Base-by-base conservation (phyloP, 495 filamentous ascomycete species). In the Tuber indicum region DNA sequence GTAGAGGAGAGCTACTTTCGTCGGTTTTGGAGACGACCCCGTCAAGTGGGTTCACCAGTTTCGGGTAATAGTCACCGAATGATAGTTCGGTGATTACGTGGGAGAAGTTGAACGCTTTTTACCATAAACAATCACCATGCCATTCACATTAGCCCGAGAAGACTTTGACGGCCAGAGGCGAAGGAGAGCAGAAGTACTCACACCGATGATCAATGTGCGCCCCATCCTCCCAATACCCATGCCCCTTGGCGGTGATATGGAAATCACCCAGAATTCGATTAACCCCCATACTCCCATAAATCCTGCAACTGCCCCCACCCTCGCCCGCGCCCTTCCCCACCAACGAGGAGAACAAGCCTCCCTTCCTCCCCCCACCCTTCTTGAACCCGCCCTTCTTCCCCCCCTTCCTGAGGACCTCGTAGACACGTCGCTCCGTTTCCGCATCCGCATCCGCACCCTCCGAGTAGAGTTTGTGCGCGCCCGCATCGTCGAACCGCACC, bases 261-360 rank as follows among this genome's bases (percentile, higher is more conserved):
- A 99, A 98, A 85, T 99, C 95, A 0, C 96, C 96, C 84, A 97
- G 94, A 72, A 99, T 96, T 85, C 96, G 97, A 82, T 98, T 98
- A 66, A 94, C 88, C 83, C 96, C 92, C 80, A 99, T 85, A 77
- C 90, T 95, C 1, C 96, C 96, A 82, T 89, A 99, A 72, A 99
- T 91, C 52, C 96, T 88, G 85, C 96, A 99, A 86, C 86, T 93
- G 86, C 86, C 87, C 62, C 76, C 78, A 74, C 71, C 87, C 81
- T 16, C 88, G 85, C 75, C 91, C n/a, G 52, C n/a, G 7, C 52
- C 58, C 26, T 10, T 32, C 26, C 58, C 58, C 3, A 3, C 14
- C 58, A 66, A 66, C 1, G 58, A 66, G 3, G 58, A 26, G 26
- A 66, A 66, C n/a, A 66, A 6, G 0, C 58, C 58, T 3, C 58